phyloP scores from a whole-genome alignment of 2,329 filamentous ascomycete species.

The Alternaria sp. region DNA sequence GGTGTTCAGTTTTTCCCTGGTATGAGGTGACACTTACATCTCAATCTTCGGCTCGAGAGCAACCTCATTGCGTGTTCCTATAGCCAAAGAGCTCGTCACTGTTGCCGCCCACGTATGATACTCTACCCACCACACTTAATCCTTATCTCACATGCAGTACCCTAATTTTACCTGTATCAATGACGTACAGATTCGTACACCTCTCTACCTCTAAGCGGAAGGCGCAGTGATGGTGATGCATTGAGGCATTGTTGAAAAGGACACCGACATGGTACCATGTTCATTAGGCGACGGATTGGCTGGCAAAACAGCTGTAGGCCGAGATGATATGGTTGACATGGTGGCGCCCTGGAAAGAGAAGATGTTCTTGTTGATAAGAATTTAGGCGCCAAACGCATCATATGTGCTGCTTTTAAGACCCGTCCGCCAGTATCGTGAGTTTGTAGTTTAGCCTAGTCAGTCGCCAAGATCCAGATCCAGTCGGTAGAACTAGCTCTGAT shows the following conservation, averaged over 20 bases:
- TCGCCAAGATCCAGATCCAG: neutral
- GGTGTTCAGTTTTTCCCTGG: neutral
- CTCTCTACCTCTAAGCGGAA: neutral
- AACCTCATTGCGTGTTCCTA: neutral
- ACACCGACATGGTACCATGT: neutral
- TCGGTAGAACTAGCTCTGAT: neutral
- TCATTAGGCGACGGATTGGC: neutral
- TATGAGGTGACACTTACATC: neutral
- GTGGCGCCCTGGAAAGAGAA: neutral
- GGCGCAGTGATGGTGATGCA: neutral
- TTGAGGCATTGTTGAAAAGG: neutral
- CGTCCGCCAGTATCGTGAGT: neutral
- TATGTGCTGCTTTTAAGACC: neutral
- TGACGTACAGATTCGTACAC: neutral
- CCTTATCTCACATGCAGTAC: neutral
- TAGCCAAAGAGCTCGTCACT: neutral
- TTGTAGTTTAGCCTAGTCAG: neutral
- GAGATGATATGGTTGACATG: neutral
- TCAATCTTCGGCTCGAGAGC: neutral
- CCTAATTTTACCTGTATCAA: neutral
- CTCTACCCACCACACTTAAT: neutral
- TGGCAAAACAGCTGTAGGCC: neutral
- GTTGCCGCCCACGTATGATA: neutral
- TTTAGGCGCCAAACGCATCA: neutral
- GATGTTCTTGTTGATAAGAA: neutral